Evolutionary conservation across 257 asterid species (phyloP).

Genomic region (Solanum commersonii): DNA sequence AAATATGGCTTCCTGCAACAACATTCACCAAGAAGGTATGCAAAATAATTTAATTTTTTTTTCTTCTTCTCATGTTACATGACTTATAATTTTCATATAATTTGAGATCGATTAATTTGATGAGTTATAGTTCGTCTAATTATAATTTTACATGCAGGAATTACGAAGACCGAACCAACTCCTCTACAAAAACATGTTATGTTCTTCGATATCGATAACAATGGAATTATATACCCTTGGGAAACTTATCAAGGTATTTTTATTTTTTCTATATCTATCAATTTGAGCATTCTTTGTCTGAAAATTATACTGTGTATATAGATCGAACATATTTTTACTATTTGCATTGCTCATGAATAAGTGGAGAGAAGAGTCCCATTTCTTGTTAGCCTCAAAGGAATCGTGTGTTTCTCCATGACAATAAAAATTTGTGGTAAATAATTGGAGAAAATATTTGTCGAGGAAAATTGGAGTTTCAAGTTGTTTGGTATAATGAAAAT

Average conservation of each 20-base stretch:
- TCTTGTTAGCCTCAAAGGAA: not conserved
- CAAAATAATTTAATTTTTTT: not conserved
- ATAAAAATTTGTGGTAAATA: not conserved
- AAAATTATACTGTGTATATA: not conserved
- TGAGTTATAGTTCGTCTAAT: not conserved
- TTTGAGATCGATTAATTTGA: not conserved
- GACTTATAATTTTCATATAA: not conserved
- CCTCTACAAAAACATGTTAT: conserved; percentile 54
- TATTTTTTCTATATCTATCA: not conserved
- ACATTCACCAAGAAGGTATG: not conserved
- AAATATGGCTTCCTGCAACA: not conserved
- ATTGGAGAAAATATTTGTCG: not conserved
- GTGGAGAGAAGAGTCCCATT: not conserved
- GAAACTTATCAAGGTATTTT: conserved; percentile 67
- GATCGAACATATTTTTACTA: not conserved
- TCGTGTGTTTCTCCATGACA: not conserved
- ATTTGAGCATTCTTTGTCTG: not conserved
- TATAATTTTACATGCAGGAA: not conserved
- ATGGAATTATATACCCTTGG: conserved; percentile 62
- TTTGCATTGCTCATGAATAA: not conserved
- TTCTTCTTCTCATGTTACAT: not conserved
- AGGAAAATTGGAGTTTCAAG: not conserved
- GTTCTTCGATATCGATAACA: conserved; percentile 73
- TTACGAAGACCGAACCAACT: conserved; percentile 19
- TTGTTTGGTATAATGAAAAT: not conserved